phyloP scores from a whole-genome alignment of 257 asterid genomes.

The Nicotiana benthamiana region DNA sequence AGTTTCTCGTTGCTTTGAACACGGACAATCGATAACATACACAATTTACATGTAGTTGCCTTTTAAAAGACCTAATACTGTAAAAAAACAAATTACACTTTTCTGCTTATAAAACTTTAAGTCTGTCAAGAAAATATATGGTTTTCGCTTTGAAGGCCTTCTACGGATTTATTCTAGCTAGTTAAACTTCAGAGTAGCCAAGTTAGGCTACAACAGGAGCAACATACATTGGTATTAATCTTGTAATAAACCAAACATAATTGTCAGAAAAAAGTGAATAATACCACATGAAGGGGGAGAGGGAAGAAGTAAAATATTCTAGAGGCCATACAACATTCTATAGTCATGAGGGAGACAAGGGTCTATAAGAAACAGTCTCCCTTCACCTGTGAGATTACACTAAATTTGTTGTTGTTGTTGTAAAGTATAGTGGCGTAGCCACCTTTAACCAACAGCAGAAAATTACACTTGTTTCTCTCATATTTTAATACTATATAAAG shows the following conservation, averaged over 20 bases:
- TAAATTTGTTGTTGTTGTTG: too few species aligned
- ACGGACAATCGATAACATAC: too few species aligned
- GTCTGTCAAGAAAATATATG: not conserved
- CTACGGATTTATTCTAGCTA: not conserved
- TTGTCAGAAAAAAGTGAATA: not conserved
- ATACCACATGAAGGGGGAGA: not conserved
- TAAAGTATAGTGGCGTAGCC: not conserved
- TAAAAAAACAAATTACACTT: not conserved
- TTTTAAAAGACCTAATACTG: not conserved
- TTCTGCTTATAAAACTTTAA: not conserved
- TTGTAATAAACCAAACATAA: not conserved
- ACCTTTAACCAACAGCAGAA: too few species aligned
- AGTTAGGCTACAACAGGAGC: not conserved
- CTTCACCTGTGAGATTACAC: too few species aligned
- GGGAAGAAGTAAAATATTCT: not conserved
- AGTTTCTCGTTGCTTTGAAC: too few species aligned
- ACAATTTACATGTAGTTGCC: not conserved
- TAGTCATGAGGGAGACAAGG: not conserved
- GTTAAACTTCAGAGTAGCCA: not conserved
- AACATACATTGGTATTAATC: not conserved
- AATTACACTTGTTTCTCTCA: too few species aligned
- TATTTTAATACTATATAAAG: too few species aligned
- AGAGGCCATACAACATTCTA: not conserved
- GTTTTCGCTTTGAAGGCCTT: not conserved
- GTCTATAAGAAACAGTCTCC: too few species aligned